Conservation (phyloP, 331 rosid genomes). For the Rhamnella rubrinervis region DNA sequence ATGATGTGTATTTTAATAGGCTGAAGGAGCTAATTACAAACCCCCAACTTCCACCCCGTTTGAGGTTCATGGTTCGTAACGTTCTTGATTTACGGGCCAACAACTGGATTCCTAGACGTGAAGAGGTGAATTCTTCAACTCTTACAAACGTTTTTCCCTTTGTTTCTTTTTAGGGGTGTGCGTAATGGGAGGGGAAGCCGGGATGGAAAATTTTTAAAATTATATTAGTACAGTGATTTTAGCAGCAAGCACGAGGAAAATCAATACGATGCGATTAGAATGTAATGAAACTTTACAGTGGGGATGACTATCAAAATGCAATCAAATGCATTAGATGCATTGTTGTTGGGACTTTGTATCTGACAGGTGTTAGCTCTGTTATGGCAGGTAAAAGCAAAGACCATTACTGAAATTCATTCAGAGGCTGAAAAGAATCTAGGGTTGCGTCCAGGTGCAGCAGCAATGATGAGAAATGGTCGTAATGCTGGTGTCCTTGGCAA, state of each 20-base stretch:
- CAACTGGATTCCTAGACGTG: conserved; percentile 96
- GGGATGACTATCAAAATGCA: too few species aligned
- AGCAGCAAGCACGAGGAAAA: neutral
- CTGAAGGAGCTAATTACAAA: conserved; percentile 71
- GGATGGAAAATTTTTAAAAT: too few species aligned
- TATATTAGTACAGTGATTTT: too few species aligned
- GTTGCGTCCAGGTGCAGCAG: conserved; percentile 95
- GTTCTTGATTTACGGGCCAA: conserved; percentile 82
- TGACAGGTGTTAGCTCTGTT: neutral
- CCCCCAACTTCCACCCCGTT: conserved; percentile 73
- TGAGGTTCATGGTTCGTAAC: conserved; percentile 90
- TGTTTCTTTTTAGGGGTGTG: too few species aligned
- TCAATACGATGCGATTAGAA: too few species aligned
- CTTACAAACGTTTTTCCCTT: too few species aligned
- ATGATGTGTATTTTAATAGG: conserved; percentile 66
- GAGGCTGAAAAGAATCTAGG: conserved; percentile 99
- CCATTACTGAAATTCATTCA: conserved; percentile 87
- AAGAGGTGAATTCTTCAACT: conserved; percentile 54
- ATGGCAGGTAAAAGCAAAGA: conserved; percentile 66
- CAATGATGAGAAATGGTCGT: conserved; percentile 70
- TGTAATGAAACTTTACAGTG: too few species aligned
- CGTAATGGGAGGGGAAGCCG: too few species aligned
- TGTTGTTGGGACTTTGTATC: too few species aligned
- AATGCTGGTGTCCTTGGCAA: conserved; percentile 59
- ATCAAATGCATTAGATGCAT: too few species aligned